These are phyloP conservation scores for Aquilaria malaccensis DNA, from an alignment of 345 rosid species.

Conservation along the genomic window DNA sequence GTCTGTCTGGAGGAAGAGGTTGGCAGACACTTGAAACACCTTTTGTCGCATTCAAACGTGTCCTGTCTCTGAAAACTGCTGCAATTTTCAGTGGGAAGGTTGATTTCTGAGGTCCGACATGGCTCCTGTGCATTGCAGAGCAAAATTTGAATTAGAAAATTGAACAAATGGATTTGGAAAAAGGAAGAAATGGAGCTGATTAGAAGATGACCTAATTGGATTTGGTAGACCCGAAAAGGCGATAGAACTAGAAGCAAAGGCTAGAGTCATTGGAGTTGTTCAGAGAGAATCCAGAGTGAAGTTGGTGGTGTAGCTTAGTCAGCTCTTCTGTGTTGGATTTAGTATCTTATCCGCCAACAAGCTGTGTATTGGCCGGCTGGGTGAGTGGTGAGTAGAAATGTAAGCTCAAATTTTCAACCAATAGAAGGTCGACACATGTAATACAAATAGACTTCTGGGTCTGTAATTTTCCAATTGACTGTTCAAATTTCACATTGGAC, in stretches of 20 bases:
- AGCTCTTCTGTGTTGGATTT: no score
- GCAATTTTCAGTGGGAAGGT: constrained; percentile 1
- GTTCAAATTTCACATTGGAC: no score
- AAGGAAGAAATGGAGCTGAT: background rate
- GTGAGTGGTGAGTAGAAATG: no score
- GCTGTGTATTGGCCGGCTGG: no score
- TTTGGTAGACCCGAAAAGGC: constrained; percentile 20
- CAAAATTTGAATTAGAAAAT: background rate
- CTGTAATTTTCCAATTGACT: no score
- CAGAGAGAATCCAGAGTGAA: background rate
- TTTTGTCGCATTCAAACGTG: constrained; percentile 48
- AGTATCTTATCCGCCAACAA: constrained; percentile 5
- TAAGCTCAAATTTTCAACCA: background rate
- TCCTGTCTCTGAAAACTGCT: constrained; percentile 4
- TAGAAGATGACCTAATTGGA: constrained; percentile 18
- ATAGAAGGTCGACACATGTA: constrained; percentile 8
- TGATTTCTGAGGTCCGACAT: constrained; percentile 8
- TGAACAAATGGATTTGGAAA: background rate
- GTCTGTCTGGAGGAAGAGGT: constrained; percentile 95
- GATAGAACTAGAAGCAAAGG: constrained; percentile 26
- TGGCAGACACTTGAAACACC: constrained; percentile 79
- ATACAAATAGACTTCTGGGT: background rate
- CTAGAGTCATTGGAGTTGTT: constrained; percentile 30
- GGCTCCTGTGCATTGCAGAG: constrained; percentile 7
- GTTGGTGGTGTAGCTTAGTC: background rate